Base-by-base conservation (phyloP, 2,329 filamentous ascomycete species). In the Claviceps pazoutovae region DNA sequence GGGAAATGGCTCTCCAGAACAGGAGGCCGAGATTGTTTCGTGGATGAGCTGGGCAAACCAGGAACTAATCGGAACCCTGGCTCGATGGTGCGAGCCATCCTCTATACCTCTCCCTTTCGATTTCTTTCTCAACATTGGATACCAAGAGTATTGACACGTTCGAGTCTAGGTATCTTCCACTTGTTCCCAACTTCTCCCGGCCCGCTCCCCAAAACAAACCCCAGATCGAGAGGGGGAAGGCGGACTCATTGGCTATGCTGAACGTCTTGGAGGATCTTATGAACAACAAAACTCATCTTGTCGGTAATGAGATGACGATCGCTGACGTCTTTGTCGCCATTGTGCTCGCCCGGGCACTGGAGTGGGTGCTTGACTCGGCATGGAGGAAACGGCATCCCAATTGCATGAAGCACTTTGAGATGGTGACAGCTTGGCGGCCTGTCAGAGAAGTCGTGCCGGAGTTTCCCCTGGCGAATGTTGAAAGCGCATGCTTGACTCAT, bases 21-120 rank as follows among this genome's bases (percentile, higher is more conserved):
- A 50, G 5, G 48, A 50, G 26, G 48, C 48, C 6, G 48, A 50
- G 26, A n/a, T 45, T 26, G 16, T 50, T 37, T 50, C 48, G 5
- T 50, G 48, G 48, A 41, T 50, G 23, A 50, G 41, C 17, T 50
- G 48, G 48, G 48, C 48, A 7, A 50, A 50, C 17, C 48, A 50
- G 30, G 48, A 50, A 30, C 17, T 50, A 6, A 26, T 50, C 7
- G 41, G 9, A 14, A 50, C 41, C 26, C 23, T 50, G 48, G 26
- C 37, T 21, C 48, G 48, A 34, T 50, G 48, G 48, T 50, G 26
- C 17, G 39, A 45, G 30, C 23, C 7, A 21, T 21, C 1, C 17
- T 13, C 16, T 16, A 4, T 17, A 21, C 26, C 23, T 5, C 9
- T 48, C 30, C 45, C 5, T 8, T 36, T 17, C 26, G 26, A 5